These are phyloP conservation scores for Odontarrhena argentea DNA, from an alignment of 345 rosid genomes.

Conservation along the genomic window DNA sequence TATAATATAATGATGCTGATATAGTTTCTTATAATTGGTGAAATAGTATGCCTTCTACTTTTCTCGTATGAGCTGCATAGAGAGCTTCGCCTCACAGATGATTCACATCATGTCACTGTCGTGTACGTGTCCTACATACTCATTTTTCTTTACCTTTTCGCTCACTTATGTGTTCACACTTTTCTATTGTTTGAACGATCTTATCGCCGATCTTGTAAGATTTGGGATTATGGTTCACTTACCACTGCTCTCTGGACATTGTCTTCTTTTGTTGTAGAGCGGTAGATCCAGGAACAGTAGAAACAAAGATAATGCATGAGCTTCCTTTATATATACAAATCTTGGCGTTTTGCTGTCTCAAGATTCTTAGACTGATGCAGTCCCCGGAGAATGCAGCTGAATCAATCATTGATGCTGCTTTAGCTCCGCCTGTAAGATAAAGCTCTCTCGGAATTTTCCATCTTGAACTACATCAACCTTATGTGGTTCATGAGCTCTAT, in stretches of 20 bases:
- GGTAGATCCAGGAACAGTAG: conserved; percentile 84
- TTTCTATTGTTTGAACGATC: neutral
- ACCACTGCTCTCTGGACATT: neutral
- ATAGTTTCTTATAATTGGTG: conserved; percentile 28
- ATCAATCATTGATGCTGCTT: conserved; percentile 78
- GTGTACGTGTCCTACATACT: conserved; percentile 52
- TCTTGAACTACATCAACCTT: conserved; percentile 22
- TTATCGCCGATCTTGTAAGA: neutral
- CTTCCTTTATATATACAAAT: conserved; percentile 59
- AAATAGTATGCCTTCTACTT: conserved; percentile 69
- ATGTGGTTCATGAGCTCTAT: conserved; percentile 24
- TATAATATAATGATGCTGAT: conserved; percentile 16
- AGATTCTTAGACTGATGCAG: conserved; percentile 60
- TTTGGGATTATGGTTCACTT: neutral
- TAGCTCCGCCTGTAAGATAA: conserved; percentile 74
- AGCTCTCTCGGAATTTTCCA: neutral
- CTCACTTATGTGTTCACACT: neutral
- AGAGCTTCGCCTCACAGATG: conserved; percentile 52
- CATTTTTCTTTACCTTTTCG: neutral
- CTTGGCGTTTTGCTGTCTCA: conserved; percentile 50
- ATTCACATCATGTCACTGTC: conserved; percentile 61
- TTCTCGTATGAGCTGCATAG: conserved; percentile 80
- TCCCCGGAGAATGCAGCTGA: conserved; percentile 60
- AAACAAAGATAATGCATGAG: conserved; percentile 91
- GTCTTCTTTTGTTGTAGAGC: conserved; percentile 49